These are phyloP conservation scores for Penicillium verrucosum DNA, from an alignment of 2,329 filamentous ascomycete species.

Conservation along the genomic window DNA sequence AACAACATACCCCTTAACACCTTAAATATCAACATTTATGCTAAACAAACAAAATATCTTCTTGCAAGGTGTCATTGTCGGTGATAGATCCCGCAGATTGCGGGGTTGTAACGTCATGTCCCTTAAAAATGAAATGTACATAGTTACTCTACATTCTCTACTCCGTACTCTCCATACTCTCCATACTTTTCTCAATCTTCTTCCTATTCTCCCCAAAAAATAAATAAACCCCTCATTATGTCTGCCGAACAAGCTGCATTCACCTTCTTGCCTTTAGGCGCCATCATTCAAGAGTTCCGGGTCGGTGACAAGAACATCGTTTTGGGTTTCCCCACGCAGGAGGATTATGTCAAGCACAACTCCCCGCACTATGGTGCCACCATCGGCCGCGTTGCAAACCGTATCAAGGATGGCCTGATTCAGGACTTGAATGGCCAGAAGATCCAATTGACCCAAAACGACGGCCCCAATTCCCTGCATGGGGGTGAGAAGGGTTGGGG, in stretches of 20 bases:
- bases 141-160: background rate
- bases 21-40: constrained; percentile 2
- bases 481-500: constrained; percentile 68
- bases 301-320: constrained; percentile 83
- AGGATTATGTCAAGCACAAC: constrained; percentile 73
- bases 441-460: constrained; percentile 71
- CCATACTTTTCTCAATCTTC: background rate
- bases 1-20: background rate
- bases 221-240: constrained; percentile 12
- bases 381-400: constrained; percentile 81
- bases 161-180: background rate
- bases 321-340: constrained; percentile 73
- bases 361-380: constrained; percentile 84
- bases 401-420: constrained; percentile 70
- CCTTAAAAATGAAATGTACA: background rate
- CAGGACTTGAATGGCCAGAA: constrained; percentile 66
- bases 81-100: constrained; percentile 19
- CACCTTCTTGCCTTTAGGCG: constrained; percentile 46
- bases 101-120: constrained; percentile 25
- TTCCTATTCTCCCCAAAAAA: background rate
- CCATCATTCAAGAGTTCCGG: constrained; percentile 64
- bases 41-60: background rate
- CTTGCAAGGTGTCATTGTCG: constrained; percentile 2
- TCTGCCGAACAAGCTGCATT: constrained; percentile 36
- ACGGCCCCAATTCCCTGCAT: constrained; percentile 73